These are phyloP conservation scores for Claviceps africana DNA, from an alignment of 2,329 filamentous ascomycete genomes.

Conservation along the genomic window DNA sequence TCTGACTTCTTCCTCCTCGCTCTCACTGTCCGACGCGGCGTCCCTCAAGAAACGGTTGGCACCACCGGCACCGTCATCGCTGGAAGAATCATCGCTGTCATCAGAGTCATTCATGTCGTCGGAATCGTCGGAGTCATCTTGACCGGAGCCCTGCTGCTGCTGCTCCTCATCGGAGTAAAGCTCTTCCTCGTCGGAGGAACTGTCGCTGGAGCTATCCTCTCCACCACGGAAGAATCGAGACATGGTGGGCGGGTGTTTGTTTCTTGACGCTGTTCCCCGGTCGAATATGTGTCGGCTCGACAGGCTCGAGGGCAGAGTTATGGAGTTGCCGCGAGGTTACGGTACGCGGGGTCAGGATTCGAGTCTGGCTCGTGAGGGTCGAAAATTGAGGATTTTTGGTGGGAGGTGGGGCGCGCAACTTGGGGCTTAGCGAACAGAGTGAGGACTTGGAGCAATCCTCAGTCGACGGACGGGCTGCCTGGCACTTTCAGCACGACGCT, in stretches of 20 bases:
- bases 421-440: conserved; percentile 23
- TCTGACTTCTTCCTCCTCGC: conserved; percentile 74
- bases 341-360: conserved; percentile 23
- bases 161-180: conserved; percentile 52
- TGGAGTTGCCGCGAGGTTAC: conserved; percentile 13
- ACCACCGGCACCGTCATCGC: conserved; percentile 55
- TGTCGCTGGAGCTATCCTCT: conserved; percentile 87
- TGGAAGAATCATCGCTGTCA: conserved; percentile 41
- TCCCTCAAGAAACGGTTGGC: conserved; percentile 73
- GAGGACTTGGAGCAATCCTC: background rate
- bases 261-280: conserved; percentile 5
- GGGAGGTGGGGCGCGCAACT: conserved; percentile 25
- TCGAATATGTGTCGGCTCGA: conserved; percentile 3
- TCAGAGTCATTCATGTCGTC: conserved; percentile 33
- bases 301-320: conserved; percentile 8
- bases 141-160: conserved; percentile 24
- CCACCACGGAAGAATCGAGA: conserved; percentile 95
- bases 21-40: conserved; percentile 59
- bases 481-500: background rate
- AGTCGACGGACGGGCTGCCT: background rate
- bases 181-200: conserved; percentile 91
- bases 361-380: conserved; percentile 14
- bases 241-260: conserved; percentile 41
- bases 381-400: conserved; percentile 30
- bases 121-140: conserved; percentile 22